These are phyloP conservation scores for Termitomyces bulborhizus DNA, from an alignment of 768 basidiomycete species.

Conservation along the genomic window DNA sequence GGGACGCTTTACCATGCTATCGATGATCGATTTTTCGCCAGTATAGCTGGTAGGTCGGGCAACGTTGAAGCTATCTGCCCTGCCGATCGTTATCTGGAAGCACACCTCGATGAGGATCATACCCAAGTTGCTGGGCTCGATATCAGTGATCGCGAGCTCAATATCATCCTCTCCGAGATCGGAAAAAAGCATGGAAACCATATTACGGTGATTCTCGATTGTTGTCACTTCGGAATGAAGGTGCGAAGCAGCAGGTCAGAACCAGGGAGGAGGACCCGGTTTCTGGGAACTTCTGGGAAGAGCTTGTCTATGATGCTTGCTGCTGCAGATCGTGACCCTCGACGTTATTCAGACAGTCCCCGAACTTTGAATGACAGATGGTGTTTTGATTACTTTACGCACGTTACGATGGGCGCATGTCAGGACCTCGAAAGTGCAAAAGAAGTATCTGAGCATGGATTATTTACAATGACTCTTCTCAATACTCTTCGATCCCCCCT, in stretches of 20 bases:
- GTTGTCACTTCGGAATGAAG: background rate
- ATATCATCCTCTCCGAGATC: background rate
- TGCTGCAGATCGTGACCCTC: background rate
- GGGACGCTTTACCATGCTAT: background rate
- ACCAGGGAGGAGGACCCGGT: background rate
- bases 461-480: background rate
- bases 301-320: background rate
- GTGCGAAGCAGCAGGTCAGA: too few relatives aligned
- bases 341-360: background rate
- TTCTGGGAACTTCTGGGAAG: background rate
- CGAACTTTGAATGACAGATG: background rate
- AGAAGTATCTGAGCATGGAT: background rate
- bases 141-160: background rate
- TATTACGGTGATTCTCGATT: background rate
- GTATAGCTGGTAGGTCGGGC: background rate
- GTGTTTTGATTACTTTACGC: background rate
- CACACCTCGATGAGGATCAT: background rate
- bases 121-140: background rate
- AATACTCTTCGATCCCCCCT: background rate
- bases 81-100: background rate
- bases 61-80: background rate
- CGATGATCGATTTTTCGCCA: background rate
- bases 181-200: background rate
- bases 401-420: background rate
- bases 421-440: background rate